Evolutionary conservation across 305 asterid genomes (phyloP).

Genomic region (Fraxinus baroniana): DNA sequence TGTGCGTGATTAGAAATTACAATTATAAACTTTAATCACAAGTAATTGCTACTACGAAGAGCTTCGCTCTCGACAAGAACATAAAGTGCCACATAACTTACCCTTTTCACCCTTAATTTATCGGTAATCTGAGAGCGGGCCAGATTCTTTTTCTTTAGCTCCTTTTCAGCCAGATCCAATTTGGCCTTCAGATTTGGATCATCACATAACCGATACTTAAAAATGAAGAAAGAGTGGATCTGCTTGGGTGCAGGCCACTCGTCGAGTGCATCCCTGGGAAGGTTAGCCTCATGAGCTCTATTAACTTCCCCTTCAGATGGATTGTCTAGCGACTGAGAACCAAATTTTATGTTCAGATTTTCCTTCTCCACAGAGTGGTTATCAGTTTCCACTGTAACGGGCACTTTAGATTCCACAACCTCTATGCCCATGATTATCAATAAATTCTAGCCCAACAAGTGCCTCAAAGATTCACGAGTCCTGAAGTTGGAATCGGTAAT

Average conservation of each 20-base stretch:
- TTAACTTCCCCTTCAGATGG: conserved; percentile 38
- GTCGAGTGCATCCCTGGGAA: conserved; percentile 64
- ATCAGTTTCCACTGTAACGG: conserved; percentile 39
- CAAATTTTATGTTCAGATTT: conserved; percentile 48
- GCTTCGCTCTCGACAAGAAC: neutral
- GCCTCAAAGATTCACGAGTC: conserved; percentile 23
- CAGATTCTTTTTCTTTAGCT: conserved; percentile 64
- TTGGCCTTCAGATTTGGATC: conserved; percentile 54
- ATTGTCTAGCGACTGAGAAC: conserved; percentile 54
- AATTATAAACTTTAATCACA: neutral
- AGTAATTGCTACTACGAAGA: neutral
- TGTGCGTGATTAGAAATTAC: neutral
- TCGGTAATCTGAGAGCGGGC: conserved; percentile 59
- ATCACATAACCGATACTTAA: conserved; percentile 49
- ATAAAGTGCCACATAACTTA: conserved; percentile 14
- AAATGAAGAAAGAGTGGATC: conserved; percentile 49
- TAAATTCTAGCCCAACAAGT: conserved; percentile 9
- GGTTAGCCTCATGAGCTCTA: conserved; percentile 40
- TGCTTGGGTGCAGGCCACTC: conserved; percentile 71
- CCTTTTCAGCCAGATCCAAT: conserved; percentile 67
- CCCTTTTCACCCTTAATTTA: conserved; percentile 61
- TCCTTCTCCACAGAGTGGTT: conserved; percentile 37
- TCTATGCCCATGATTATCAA: conserved; percentile 47
- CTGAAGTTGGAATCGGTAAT: conserved; percentile 23
- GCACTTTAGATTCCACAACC: conserved; percentile 45